Percentiles rank a stretch among this genome's conserved stretches.
phyloP scores from a whole-genome alignment of 225 moss, liverwort and hornwort species.

The Pleurozium schreberi region DNA sequence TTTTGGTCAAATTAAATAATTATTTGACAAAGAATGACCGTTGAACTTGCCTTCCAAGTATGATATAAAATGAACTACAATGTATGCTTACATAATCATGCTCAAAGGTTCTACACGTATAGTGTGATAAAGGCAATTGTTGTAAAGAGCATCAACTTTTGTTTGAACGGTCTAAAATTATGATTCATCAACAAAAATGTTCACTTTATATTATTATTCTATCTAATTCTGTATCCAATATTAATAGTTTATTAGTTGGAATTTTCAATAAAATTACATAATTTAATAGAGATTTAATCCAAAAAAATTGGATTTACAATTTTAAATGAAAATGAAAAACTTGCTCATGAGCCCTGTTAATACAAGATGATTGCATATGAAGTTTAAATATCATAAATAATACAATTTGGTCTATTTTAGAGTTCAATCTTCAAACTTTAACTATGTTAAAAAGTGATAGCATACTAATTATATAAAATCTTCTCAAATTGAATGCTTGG shows the following conservation, averaged over 20 bases:
- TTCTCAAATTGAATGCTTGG: too few relatives aligned
- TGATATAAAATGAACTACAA: background rate
- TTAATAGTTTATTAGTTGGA: background rate
- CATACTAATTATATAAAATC: too few relatives aligned
- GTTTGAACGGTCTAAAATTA: background rate
- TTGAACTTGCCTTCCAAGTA: background rate
- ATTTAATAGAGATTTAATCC: too few relatives aligned
- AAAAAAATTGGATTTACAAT: too few relatives aligned
- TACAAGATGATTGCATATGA: too few relatives aligned
- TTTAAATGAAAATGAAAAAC: too few relatives aligned
- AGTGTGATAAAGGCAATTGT: background rate
- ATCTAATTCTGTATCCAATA: background rate
- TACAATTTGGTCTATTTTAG: too few relatives aligned
- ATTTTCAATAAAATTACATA: background rate
- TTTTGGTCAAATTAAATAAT: background rate
- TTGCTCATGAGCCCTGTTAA: too few relatives aligned
- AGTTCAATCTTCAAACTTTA: too few relatives aligned
- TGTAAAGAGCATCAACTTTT: background rate
- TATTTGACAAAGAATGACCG: fast-evolving
- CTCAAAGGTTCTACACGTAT: background rate
- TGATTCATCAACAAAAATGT: background rate
- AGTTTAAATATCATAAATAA: too few relatives aligned
- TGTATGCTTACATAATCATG: too few relatives aligned
- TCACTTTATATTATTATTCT: background rate
- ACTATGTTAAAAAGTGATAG: too few relatives aligned